These are phyloP conservation scores for Aspergillus bertholletiae DNA, from an alignment of 495 filamentous ascomycete species.

Conservation along the genomic window DNA sequence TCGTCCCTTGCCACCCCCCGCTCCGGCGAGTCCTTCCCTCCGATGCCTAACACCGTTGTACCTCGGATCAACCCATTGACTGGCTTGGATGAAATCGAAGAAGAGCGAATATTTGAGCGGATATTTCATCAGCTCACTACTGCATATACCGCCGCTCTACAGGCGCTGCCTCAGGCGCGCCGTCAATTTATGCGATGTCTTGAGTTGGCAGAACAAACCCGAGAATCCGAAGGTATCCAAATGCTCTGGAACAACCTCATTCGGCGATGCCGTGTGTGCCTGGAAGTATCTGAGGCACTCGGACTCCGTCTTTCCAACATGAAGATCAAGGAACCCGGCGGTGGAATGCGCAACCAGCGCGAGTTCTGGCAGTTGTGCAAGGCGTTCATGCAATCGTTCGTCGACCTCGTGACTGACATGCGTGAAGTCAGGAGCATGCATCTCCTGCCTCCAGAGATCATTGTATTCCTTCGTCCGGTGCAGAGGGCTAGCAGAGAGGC, in stretches of 20 bases:
- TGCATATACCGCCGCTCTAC: conserved; percentile 63
- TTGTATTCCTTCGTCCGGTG: conserved; percentile 68
- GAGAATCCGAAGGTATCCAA: conserved; percentile 48
- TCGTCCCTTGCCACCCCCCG: conserved; percentile 62
- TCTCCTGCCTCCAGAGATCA: conserved; percentile 64
- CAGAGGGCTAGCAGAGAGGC: conserved; percentile 75
- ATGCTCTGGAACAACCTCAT: conserved; percentile 68
- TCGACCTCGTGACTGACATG: conserved; percentile 67
- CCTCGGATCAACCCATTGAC: conserved; percentile 51
- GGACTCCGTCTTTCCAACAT: conserved; percentile 69
- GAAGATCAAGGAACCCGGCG: conserved; percentile 76
- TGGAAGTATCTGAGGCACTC: conserved; percentile 64
- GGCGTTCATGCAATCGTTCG: conserved; percentile 71
- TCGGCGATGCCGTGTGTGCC: conserved; percentile 58
- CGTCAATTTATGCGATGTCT: conserved; percentile 55
- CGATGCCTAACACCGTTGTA: conserved; percentile 41
- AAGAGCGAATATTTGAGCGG: conserved; percentile 74
- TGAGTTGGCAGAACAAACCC: conserved; percentile 42
- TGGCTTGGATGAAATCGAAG: conserved; percentile 61
- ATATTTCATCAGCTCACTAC: conserved; percentile 70
- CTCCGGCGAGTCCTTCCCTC: conserved; percentile 74
- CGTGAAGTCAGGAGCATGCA: conserved; percentile 62
- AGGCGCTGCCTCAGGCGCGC: conserved; percentile 61
- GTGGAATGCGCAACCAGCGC: conserved; percentile 63
- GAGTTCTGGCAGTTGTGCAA: conserved; percentile 83